Conservation (phyloP, 352 stramenopile species). For the Phytopythium boreale region DNA sequence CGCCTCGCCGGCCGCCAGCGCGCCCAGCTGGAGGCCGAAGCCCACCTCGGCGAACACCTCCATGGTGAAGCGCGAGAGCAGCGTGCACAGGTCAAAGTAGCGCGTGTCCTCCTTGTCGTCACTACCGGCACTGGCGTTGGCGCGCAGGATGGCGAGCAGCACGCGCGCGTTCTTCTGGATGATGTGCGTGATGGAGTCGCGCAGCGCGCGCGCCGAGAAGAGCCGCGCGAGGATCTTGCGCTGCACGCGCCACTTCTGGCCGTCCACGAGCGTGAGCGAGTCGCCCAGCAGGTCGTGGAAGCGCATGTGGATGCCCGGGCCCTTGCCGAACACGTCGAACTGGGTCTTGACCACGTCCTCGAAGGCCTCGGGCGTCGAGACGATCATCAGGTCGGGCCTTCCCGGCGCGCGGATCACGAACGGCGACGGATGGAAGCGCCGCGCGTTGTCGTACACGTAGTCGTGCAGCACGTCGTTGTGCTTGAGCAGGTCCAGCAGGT, state of each 20-base stretch:
- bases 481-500: slow-evolving; percentile 23
- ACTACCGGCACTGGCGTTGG: background rate
- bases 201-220: slow-evolving; percentile 18
- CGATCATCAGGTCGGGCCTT: slow-evolving; percentile 10
- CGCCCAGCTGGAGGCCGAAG: slow-evolving; percentile 32
- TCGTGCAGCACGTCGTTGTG: slow-evolving; percentile 18
- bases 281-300: slow-evolving; percentile 17
- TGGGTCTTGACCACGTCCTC: slow-evolving; percentile 14
- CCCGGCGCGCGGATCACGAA: slow-evolving; percentile 10
- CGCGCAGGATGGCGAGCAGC: slow-evolving; percentile 8
- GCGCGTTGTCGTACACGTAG: slow-evolving; percentile 8
- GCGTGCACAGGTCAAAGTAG: slow-evolving; percentile 7
- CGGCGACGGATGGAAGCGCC: slow-evolving; percentile 7
- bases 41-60: slow-evolving; percentile 11
- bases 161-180: slow-evolving; percentile 11
- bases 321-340: slow-evolving; percentile 13
- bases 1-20: slow-evolving; percentile 16
- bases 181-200: slow-evolving; percentile 10
- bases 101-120: background rate
- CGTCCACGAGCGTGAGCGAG: slow-evolving; percentile 16
- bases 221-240: slow-evolving; percentile 14
- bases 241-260: slow-evolving; percentile 11
- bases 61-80: slow-evolving; percentile 9
- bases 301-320: slow-evolving; percentile 6
- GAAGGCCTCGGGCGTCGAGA: slow-evolving; percentile 12